phyloP scores from a whole-genome alignment of 2,329 filamentous ascomycete genomes.

The Aspergillus carbonarius region DNA sequence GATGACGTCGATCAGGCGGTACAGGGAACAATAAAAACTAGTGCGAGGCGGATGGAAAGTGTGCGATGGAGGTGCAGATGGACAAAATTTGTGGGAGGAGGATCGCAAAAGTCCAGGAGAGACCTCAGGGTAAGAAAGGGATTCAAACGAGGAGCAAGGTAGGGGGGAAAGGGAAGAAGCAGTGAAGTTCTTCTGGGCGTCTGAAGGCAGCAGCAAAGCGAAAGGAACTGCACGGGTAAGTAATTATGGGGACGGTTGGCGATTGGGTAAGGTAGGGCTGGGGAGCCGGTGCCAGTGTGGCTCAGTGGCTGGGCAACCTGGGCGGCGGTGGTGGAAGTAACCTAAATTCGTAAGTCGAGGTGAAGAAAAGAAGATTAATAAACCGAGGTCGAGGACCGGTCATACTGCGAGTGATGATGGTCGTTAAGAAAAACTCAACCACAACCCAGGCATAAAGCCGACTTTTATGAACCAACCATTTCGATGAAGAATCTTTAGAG shows the following conservation, averaged over 20 bases:
- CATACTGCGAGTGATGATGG: too few species aligned
- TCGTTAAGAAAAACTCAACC: background rate
- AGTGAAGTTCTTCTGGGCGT: constrained; percentile 12
- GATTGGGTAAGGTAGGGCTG: constrained; percentile 12
- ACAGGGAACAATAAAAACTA: background rate
- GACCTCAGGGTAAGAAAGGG: constrained; percentile 6
- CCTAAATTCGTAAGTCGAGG: background rate
- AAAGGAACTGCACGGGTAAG: constrained; percentile 13
- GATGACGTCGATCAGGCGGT: constrained; percentile 24
- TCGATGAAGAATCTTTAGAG: background rate
- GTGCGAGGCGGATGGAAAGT: background rate
- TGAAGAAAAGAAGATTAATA: background rate
- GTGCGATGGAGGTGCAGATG: background rate
- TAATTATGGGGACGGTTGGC: constrained; percentile 10
- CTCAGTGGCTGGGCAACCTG: constrained; percentile 13
- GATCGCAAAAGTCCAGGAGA: background rate
- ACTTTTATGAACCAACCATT: background rate
- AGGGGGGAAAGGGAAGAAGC: constrained; percentile 11
- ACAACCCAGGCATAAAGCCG: too few species aligned
- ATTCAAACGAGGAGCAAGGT: constrained; percentile 9
- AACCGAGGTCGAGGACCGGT: background rate
- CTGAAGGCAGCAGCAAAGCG: constrained; percentile 25
- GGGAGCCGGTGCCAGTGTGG: background rate
- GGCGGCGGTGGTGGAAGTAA: background rate
- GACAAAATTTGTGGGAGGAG: background rate